Percentiles rank a stretch among this genome's conserved stretches.
These are phyloP conservation scores for Ensete glaucum DNA, from an alignment of 176 grass and related monocot genomes.

Conservation along the genomic window DNA sequence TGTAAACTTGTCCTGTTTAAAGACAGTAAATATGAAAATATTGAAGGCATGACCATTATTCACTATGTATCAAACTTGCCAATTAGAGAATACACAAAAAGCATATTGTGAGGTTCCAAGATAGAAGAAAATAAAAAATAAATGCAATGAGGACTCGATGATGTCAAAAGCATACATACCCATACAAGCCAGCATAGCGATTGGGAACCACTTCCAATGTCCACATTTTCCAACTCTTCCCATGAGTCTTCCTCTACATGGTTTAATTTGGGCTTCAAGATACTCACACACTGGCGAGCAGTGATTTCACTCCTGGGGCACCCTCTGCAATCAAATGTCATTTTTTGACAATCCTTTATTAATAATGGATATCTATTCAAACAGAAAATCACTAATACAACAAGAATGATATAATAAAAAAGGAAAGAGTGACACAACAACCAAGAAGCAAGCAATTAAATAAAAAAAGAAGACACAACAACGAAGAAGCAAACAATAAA, in stretches of 20 bases:
- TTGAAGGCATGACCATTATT: background rate
- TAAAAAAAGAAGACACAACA: too few species aligned
- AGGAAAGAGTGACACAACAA: background rate
- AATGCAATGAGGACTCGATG: background rate
- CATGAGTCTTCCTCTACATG: slow-evolving; percentile 80
- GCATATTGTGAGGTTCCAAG: slow-evolving; percentile 5
- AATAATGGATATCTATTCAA: slow-evolving; percentile 26
- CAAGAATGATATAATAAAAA: slow-evolving; percentile 3
- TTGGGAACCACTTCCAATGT: slow-evolving; percentile 54
- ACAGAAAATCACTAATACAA: background rate
- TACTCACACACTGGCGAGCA: slow-evolving; percentile 51
- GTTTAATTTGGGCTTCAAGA: slow-evolving; percentile 86
- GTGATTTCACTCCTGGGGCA: slow-evolving; percentile 71
- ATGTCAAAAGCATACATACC: slow-evolving; percentile 33
- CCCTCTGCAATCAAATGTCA: slow-evolving; percentile 64
- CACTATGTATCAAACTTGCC: background rate
- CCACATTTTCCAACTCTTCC: slow-evolving; percentile 74
- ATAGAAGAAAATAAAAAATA: background rate
- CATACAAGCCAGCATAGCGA: slow-evolving; percentile 84
- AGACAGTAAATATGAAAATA: background rate
- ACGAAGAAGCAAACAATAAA: too few species aligned
- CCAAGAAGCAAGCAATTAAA: background rate
- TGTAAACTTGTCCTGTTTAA: background rate
- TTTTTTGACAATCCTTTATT: slow-evolving; percentile 28
- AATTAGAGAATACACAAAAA: background rate